phyloP scores from a whole-genome alignment of 164 flowering plant genomes.

The Piper longum region DNA sequence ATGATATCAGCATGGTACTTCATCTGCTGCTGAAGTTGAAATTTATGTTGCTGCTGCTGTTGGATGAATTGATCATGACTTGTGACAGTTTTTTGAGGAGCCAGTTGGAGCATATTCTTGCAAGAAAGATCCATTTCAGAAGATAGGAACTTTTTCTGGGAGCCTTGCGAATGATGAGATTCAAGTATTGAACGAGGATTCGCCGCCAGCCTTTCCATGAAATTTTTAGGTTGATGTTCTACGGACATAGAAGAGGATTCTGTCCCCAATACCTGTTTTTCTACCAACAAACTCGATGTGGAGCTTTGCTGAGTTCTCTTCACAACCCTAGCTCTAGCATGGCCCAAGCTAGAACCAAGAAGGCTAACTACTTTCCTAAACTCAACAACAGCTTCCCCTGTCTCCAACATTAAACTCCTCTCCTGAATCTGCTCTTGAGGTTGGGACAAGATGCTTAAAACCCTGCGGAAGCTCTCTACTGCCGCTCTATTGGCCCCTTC shows the following conservation, averaged over 20 bases:
- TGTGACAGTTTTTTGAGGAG: slow-evolving; percentile 27
- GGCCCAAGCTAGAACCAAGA: neutral
- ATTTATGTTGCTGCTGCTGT: slow-evolving; percentile 25
- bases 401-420: slow-evolving; percentile 40
- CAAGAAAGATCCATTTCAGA: slow-evolving; percentile 36
- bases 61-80: slow-evolving; percentile 40
- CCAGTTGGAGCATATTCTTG: slow-evolving; percentile 31
- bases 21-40: slow-evolving; percentile 36
- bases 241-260: slow-evolving; percentile 22
- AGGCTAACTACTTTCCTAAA: slow-evolving; percentile 69
- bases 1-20: slow-evolving; percentile 62
- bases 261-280: slow-evolving; percentile 23
- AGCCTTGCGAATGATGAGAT: slow-evolving; percentile 11
- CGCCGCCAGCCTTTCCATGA: slow-evolving; percentile 20
- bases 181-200: slow-evolving; percentile 17
- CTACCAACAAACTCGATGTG: slow-evolving; percentile 36
- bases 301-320: slow-evolving; percentile 30
- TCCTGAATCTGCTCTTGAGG: slow-evolving; percentile 44
- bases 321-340: slow-evolving; percentile 9
- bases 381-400: slow-evolving; percentile 49
- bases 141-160: slow-evolving; percentile 17
- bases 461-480: slow-evolving; percentile 73
- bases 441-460: slow-evolving; percentile 44
- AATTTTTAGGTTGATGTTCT: slow-evolving; percentile 25
- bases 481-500: slow-evolving; percentile 76